Conservation (phyloP, 2,329 filamentous ascomycete genomes). For the Coniochaeta sp. region DNA sequence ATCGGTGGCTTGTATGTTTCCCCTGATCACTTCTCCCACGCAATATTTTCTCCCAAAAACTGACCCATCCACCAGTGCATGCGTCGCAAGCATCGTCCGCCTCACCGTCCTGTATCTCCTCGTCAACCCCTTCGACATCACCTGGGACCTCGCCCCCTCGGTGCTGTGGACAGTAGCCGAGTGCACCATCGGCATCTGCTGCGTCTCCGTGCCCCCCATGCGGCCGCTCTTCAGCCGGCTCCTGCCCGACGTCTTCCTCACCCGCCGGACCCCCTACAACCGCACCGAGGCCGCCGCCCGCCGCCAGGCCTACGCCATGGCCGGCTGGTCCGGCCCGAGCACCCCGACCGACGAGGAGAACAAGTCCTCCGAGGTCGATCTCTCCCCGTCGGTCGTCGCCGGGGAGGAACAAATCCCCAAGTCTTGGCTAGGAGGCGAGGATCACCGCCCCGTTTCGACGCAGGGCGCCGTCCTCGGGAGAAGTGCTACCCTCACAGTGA, state of each 20-base stretch:
- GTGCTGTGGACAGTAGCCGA: conserved; percentile 24
- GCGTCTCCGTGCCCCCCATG: conserved; percentile 23
- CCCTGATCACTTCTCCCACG: not conserved
- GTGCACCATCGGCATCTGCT: conserved; percentile 23
- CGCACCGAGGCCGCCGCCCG: not conserved
- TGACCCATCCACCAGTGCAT: conserved; percentile 14
- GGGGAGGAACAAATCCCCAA: not conserved
- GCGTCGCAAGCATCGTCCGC: conserved; percentile 15
- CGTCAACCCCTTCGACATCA: conserved; percentile 15
- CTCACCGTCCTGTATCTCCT: conserved; percentile 16
- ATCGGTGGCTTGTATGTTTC: conserved; percentile 17
- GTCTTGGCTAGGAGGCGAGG: not conserved
- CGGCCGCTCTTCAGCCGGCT: conserved; percentile 13
- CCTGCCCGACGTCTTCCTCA: not conserved
- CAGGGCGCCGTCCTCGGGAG: not conserved
- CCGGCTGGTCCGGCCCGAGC: not conserved
- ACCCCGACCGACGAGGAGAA: not conserved
- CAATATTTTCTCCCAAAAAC: not conserved
- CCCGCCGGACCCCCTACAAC: not conserved
- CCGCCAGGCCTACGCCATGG: not conserved
- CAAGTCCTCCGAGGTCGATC: not conserved
- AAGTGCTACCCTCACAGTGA: not conserved
- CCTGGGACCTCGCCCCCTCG: conserved; percentile 18
- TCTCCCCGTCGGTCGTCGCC: not conserved
- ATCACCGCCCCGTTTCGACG: not conserved